Conservation (phyloP, 1,139 yeast species). For the Kodamaea anthophila region DNA sequence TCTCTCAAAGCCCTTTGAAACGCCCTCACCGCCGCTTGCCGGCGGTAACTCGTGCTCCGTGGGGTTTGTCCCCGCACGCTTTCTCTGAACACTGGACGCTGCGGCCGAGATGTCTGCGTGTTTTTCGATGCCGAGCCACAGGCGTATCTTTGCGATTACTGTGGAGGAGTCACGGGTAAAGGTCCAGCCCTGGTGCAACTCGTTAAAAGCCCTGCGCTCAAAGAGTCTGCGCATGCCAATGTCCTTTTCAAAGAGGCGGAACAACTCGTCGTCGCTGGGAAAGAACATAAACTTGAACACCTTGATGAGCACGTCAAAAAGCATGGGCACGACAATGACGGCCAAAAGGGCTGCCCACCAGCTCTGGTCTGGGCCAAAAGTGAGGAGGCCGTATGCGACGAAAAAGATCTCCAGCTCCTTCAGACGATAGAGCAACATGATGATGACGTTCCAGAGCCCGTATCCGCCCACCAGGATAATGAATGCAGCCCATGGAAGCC, state of each 20-base stretch:
- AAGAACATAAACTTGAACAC: slow-evolving; percentile 48
- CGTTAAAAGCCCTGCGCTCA: slow-evolving; percentile 67
- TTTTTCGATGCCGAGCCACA: slow-evolving; percentile 8
- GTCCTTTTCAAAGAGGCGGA: slow-evolving; percentile 71
- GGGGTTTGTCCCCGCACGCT: slow-evolving; percentile 47
- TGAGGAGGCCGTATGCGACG: slow-evolving; percentile 63
- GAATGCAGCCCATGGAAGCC: slow-evolving; percentile 65
- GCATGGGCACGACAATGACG: slow-evolving; percentile 49
- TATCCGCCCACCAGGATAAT: slow-evolving; percentile 81
- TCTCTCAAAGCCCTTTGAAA: slow-evolving; percentile 18
- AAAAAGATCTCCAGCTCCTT: slow-evolving; percentile 61
- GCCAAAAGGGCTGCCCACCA: slow-evolving; percentile 82
- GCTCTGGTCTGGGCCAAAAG: slow-evolving; percentile 70
- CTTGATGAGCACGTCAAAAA: slow-evolving; percentile 61
- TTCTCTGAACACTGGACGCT: slow-evolving; percentile 23
- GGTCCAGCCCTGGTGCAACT: slow-evolving; percentile 79
- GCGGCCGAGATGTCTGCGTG: slow-evolving; percentile 4
- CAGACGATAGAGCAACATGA: slow-evolving; percentile 61
- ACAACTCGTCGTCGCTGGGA: slow-evolving; percentile 75
- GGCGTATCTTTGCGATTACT: slow-evolving; percentile 11
- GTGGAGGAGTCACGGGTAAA: slow-evolving; percentile 44
- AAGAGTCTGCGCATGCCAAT: slow-evolving; percentile 58
- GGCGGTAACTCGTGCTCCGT: slow-evolving; percentile 44
- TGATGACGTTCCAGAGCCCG: slow-evolving; percentile 75
- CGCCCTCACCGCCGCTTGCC: slow-evolving; percentile 40